Evolutionary conservation across 768 basidiomycete species (phyloP).

Genomic region (Clitopilus hobsonii): DNA sequence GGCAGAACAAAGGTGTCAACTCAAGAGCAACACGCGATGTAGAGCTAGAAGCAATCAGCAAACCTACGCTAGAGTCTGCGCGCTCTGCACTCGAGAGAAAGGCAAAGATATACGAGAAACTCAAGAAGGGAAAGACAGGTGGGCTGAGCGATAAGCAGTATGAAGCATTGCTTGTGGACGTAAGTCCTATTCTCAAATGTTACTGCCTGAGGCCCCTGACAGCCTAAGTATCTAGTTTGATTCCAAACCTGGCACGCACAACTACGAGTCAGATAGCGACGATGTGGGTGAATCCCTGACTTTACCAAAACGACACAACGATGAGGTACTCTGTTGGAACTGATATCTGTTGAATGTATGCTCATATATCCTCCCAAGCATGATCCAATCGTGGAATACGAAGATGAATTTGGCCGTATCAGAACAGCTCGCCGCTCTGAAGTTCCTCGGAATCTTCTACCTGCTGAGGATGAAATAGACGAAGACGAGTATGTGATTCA

Average conservation of each 20-base stretch:
- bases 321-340: conserved; percentile 38
- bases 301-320: conserved; percentile 42
- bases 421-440: conserved; percentile 69
- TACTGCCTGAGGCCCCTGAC: conserved; percentile 81
- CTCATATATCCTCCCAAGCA: conserved; percentile 31
- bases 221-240: conserved; percentile 54
- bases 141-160: conserved; percentile 75
- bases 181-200: conserved; percentile 40
- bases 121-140: conserved; percentile 72
- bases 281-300: conserved; percentile 76
- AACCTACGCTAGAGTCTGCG: conserved; percentile 67
- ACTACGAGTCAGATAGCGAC: conserved; percentile 66
- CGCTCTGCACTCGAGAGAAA: conserved; percentile 72
- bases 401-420: conserved; percentile 83
- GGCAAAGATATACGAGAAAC: conserved; percentile 74
- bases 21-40: conserved; percentile 61
- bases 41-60: conserved; percentile 65
- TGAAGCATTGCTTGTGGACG: conserved; percentile 71
- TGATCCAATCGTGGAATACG: conserved; percentile 80
- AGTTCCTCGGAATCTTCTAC: conserved; percentile 63
- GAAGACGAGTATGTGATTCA: conserved; percentile 51
- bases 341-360: neutral
- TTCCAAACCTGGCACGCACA: conserved; percentile 40
- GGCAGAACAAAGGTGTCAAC: conserved; percentile 70
- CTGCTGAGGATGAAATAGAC: conserved; percentile 38